Evolutionary conservation across 805 yeast genomes (phyloP), one percentile per base, ranked within the genome.

Genomic region (Torulaspora quercuum): DNA sequence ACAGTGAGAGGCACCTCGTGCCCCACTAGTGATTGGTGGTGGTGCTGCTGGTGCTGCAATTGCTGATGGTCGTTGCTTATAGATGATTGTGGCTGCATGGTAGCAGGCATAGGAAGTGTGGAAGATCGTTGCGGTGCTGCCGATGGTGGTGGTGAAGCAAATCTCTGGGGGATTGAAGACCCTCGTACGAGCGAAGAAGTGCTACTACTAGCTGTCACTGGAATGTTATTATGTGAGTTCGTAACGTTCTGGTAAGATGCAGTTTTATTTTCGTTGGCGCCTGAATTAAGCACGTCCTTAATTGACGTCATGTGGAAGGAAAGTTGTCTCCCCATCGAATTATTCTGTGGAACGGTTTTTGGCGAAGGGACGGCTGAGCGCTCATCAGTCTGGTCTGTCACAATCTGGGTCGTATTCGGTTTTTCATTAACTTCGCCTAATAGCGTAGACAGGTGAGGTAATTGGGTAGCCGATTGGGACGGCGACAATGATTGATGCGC

Each of bases 401-500:
- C 20, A 7, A 32, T 29, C 2, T 25, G 30, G 6, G 42, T 29
- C 4, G 37, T n/a, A 14, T 29, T 34, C 17, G 44, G 15, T 19
- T 20, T 16, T 7, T 19, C 24, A 17, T 27, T 27, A 2, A 40
- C 44, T n/a, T 40, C 36, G 7, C 35, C 45, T 25, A 42, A 25
- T 5, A 42, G 33, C 2, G 36, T 26, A 27, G 45, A 42, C n/a
- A 35, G 68, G 37, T 29, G 74, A 49, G 15, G 76, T 47, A 45
- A 55, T 14, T 47, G 55, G 6, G 49, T 48, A 34, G 41, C 26
- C 13, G 37, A 20, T 11, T 27, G 30, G 7, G 39, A 17, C 8
- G 34, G 37, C n/a, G 36, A 28, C 30, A 31, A 10, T 1, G 33
- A 20, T 13, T 32, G 29, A 11, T 25, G 14, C n/a, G 20, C n/a